Evolutionary conservation across 345 rosid genomes (phyloP), one percentile per base, ranked within the genome.

Genomic region (Rhodamnia argentea): DNA sequence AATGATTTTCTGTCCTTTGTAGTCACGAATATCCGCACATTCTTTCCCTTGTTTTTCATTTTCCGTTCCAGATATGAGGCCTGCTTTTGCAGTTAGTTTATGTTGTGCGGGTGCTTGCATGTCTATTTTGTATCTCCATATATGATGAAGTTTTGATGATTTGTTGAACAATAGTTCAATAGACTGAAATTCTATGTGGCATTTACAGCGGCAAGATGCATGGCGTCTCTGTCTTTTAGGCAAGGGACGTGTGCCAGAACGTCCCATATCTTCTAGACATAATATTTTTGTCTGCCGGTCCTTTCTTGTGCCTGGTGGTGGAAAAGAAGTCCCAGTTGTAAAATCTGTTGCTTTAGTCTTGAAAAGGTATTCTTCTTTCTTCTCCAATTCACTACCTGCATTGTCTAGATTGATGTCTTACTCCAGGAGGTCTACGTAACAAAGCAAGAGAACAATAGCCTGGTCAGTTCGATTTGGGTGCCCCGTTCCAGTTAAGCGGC

Each of bases 201-300:
- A 84, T 82, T 54, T 84, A 52, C 85, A 86, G 82, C 29, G 82
- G 24, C 81, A 42, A 29, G 86, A 78, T 84, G 81, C 82, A 59
- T 62, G 10, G 62, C 54, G 82, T 78, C 81, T 85, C 37, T 74
- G 62, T 82, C 85, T 81, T 85, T 53, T 85, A 27, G 60, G 81
- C 70, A 84, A 24, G 29, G 82, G 82, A 85, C 53, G 44, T 54
- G 81, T 83, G n/a, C 84, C 86, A 58, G 44, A 59, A 15, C n/a
- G 10, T 53, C 47, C 85, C 84, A 50, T 84, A 51, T 82, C 86
- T 82, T 84, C 84, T 42, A 84, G 86, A 58, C 64, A 27, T 29
- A 87, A 78, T 78, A 70, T 52, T 40, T 81, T 87, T n/a, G 44
- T 52, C 60, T 87, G 88, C 82, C 88, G 29, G 32, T 87, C 82